These are phyloP conservation scores for Aspergillus flavus DNA, from an alignment of 2,329 filamentous ascomycete species.

Conservation along the genomic window DNA sequence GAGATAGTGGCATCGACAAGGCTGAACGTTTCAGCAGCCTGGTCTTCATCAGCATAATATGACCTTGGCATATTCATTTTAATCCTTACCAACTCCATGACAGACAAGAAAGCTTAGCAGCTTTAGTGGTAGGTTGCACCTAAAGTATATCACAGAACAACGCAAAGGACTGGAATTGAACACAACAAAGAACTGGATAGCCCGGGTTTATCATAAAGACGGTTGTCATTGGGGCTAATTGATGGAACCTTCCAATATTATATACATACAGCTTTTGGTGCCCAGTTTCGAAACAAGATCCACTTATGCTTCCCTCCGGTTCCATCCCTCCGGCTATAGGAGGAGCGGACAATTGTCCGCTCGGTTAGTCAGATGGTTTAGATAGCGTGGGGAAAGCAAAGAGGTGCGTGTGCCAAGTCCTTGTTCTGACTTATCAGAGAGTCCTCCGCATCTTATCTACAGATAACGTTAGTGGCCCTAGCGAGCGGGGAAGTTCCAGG, in stretches of 20 bases:
- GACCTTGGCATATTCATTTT: neutral
- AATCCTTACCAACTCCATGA: neutral
- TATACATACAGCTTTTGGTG: neutral
- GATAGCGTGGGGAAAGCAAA: neutral
- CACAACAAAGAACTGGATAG: neutral
- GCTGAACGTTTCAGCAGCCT: conserved; percentile 16
- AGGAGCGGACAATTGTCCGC: conserved; percentile 11
- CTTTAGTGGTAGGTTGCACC: neutral
- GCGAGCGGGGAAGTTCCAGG: neutral
- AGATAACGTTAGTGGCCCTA: neutral
- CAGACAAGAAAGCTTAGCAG: neutral
- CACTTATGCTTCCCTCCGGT: neutral
- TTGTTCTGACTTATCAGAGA: too few species aligned
- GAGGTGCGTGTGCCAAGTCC: neutral
- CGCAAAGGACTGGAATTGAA: neutral
- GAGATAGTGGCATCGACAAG: conserved; percentile 54
- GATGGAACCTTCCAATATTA: neutral
- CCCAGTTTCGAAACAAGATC: neutral
- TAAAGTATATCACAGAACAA: neutral
- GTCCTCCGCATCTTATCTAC: neutral
- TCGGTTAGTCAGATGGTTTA: neutral
- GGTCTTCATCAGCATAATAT: neutral
- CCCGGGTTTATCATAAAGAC: neutral
- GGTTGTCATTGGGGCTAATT: neutral
- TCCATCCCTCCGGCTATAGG: neutral